These are phyloP conservation scores for Knoxia roxburghii DNA, from an alignment of 257 asterid species.

Conservation along the genomic window DNA sequence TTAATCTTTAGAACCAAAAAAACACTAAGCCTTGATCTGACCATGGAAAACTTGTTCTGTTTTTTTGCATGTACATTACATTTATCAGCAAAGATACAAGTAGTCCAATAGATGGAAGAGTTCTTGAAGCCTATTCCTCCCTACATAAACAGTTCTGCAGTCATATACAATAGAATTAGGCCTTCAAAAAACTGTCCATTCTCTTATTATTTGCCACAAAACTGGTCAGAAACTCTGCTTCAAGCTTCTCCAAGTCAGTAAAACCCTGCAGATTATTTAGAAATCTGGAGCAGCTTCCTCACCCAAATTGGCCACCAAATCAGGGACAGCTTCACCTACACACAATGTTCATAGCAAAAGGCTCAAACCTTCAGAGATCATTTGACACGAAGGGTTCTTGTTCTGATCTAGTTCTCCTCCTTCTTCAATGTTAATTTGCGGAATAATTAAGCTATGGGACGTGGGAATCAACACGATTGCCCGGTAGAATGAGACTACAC, in stretches of 20 bases:
- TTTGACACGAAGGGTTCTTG: no score
- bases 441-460: no score
- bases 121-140: background rate
- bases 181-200: background rate
- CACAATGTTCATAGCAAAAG: background rate
- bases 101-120: background rate
- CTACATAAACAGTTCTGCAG: background rate
- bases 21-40: no score
- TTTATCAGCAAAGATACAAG: background rate
- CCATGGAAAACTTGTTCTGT: background rate
- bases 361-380: background rate
- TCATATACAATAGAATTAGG: background rate
- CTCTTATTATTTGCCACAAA: background rate
- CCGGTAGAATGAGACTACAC: no score
- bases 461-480: no score
- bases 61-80: no score
- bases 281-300: conserved; percentile 11
- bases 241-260: background rate
- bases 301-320: conserved; percentile 10
- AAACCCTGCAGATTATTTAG: background rate
- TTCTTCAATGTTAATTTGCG: no score
- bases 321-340: conserved; percentile 35
- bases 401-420: no score
- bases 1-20: no score
- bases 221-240: background rate